Evolutionary conservation across 2,329 filamentous ascomycete species (phyloP).

Genomic region (Clarireedia sp.): DNA sequence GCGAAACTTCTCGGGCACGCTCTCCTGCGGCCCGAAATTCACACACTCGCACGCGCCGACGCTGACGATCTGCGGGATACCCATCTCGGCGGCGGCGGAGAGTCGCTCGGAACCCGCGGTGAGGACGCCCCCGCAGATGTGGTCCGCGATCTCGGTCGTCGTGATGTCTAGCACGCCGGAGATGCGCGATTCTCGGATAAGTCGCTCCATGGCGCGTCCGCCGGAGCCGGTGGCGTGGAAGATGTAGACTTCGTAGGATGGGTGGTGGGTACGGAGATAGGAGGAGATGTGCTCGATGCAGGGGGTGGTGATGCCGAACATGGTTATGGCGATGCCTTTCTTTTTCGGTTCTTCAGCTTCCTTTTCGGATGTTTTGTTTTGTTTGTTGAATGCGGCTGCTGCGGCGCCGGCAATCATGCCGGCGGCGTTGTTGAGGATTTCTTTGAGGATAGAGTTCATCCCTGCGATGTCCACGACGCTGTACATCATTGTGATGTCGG

Average conservation of each 20-base stretch:
- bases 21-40: conserved; percentile 46
- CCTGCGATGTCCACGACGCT: conserved; percentile 65
- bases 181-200: conserved; percentile 48
- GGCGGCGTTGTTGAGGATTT: conserved; percentile 55
- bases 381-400: conserved; percentile 43
- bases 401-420: conserved; percentile 44
- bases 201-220: conserved; percentile 59
- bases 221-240: conserved; percentile 66
- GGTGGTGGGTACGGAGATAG: conserved; percentile 36
- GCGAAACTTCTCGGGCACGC: conserved; percentile 47
- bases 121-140: conserved; percentile 55
- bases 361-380: not conserved
- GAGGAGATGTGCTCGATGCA: conserved; percentile 48
- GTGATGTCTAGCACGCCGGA: conserved; percentile 65
- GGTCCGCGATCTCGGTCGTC: conserved; percentile 60
- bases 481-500: conserved; percentile 63
- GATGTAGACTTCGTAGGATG: conserved; percentile 48
- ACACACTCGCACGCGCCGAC: conserved; percentile 39
- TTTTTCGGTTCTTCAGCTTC: conserved; percentile 20
- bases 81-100: conserved; percentile 45
- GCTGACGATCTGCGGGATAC: conserved; percentile 49
- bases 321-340: conserved; percentile 55
- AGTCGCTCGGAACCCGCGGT: conserved; percentile 50
- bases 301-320: conserved; percentile 69
- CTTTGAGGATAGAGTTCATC: conserved; percentile 49